These are phyloP conservation scores for Aspergillus awamori DNA, from an alignment of 2,329 filamentous ascomycete species.

Conservation along the genomic window DNA sequence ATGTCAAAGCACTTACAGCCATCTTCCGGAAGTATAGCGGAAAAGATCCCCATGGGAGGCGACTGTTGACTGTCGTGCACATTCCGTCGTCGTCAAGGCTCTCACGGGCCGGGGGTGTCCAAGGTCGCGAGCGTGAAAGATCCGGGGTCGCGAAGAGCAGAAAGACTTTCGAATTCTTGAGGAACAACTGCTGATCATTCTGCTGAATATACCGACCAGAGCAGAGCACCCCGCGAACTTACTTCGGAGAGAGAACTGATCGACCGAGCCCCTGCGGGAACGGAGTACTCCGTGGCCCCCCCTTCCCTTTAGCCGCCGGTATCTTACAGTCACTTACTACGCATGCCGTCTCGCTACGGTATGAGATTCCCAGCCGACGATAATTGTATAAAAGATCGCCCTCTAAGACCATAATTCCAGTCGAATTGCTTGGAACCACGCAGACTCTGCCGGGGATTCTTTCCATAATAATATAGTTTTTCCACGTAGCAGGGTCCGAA, in stretches of 20 bases:
- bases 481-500: constrained; percentile 18
- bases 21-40: constrained; percentile 27
- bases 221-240: too few relatives aligned
- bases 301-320: too few relatives aligned
- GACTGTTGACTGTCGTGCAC: not conserved
- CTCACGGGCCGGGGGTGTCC: not conserved
- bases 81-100: not conserved
- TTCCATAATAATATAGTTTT: constrained; percentile 39
- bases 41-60: constrained; percentile 16
- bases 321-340: too few relatives aligned
- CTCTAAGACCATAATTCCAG: not conserved
- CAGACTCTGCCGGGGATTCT: constrained; percentile 25
- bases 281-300: too few relatives aligned
- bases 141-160: not conserved
- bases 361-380: too few relatives aligned
- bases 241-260: too few relatives aligned
- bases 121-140: not conserved
- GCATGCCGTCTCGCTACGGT: too few relatives aligned
- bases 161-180: not conserved
- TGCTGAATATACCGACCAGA: too few relatives aligned
- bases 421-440: not conserved
- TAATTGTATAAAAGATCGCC: accelerated
- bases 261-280: too few relatives aligned
- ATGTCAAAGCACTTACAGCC: constrained; percentile 22
- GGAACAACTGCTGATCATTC: too few relatives aligned